A percentile compares a stretch with the other conserved stretches of the same genome.
Conservation (phyloP, 306 rosid species). For the Vigna angularis region DNA sequence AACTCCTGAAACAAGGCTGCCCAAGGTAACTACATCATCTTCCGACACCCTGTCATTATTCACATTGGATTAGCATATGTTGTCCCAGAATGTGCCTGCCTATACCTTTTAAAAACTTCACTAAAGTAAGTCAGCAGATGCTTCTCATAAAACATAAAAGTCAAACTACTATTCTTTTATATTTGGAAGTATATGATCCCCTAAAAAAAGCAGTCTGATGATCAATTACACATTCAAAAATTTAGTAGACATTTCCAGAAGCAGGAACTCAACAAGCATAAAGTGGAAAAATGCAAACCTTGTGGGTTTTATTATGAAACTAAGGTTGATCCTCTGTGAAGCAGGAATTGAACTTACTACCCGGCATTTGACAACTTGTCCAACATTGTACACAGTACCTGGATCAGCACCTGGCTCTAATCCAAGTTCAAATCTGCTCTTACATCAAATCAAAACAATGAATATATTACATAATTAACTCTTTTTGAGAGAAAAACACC, state of each 20-base stretch:
- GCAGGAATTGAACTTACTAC: conserved; percentile 66
- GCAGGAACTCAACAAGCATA: conserved; percentile 20
- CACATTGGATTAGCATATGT: conserved; percentile 36
- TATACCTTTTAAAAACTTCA: conserved; percentile 33
- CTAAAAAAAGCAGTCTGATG: not conserved
- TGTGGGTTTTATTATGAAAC: conserved; percentile 79
- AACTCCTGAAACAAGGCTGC: conserved; percentile 82
- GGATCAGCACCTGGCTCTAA: conserved; percentile 86
- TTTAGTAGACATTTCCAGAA: conserved; percentile 1
- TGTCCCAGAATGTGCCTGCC: not conserved
- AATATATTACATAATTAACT: conserved; percentile 22
- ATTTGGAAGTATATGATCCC: conserved; percentile 11
- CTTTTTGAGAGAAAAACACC: conserved; percentile 1
- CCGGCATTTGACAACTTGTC: conserved; percentile 93
- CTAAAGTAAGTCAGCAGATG: conserved; percentile 25
- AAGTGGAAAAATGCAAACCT: conserved; percentile 60
- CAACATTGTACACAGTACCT: conserved; percentile 72
- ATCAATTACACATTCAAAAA: conserved; percentile 18
- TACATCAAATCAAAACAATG: conserved; percentile 45
- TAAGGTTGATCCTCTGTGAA: conserved; percentile 85
- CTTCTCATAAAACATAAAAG: conserved; percentile 18
- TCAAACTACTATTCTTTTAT: not conserved
- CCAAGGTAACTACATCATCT: conserved; percentile 67
- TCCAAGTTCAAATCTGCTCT: conserved; percentile 87
- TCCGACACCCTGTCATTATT: conserved; percentile 76